Evolutionary conservation across 2,329 filamentous ascomycete species (phyloP).

Genomic region (Domatiomyces globalis): DNA sequence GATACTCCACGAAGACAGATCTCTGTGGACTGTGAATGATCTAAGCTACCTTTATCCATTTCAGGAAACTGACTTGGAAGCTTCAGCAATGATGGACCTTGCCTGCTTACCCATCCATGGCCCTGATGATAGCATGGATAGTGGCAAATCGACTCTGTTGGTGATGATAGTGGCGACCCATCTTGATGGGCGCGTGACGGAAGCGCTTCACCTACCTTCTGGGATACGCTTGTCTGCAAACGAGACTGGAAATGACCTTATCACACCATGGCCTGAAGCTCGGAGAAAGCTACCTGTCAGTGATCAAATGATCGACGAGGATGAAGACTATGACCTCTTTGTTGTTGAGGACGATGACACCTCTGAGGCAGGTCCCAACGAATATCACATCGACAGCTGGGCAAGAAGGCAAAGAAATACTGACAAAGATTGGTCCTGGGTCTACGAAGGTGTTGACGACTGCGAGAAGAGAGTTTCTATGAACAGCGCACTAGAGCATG

Average conservation of each 20-base stretch:
- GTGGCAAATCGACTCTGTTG: slow-evolving; percentile 1
- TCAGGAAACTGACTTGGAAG: slow-evolving; percentile 4
- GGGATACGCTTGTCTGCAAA: not conserved
- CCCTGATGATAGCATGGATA: not conserved
- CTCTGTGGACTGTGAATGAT: slow-evolving; percentile 1
- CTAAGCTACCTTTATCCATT: slow-evolving; percentile 7
- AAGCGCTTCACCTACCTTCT: not conserved
- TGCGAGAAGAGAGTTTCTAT: not conserved
- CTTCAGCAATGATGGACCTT: not conserved
- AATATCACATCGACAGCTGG: not conserved
- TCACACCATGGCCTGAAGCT: not conserved
- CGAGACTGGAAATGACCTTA: not conserved
- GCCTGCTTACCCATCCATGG: not conserved
- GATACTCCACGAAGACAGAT: slow-evolving; percentile 17
- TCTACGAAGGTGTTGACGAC: not conserved
- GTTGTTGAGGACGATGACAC: slow-evolving; percentile 95
- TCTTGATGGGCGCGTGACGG: not conserved
- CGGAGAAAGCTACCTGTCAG: not conserved
- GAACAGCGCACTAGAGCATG: not conserved
- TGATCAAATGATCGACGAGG: not conserved
- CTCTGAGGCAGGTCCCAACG: slow-evolving; percentile 51
- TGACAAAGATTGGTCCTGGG: not conserved
- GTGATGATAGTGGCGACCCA: not conserved
- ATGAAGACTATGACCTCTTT: slow-evolving; percentile 61
- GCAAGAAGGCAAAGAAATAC: not conserved